These are phyloP conservation scores for Linanthus parryae DNA, from an alignment of 148 eudicot species.

Conservation along the genomic window DNA sequence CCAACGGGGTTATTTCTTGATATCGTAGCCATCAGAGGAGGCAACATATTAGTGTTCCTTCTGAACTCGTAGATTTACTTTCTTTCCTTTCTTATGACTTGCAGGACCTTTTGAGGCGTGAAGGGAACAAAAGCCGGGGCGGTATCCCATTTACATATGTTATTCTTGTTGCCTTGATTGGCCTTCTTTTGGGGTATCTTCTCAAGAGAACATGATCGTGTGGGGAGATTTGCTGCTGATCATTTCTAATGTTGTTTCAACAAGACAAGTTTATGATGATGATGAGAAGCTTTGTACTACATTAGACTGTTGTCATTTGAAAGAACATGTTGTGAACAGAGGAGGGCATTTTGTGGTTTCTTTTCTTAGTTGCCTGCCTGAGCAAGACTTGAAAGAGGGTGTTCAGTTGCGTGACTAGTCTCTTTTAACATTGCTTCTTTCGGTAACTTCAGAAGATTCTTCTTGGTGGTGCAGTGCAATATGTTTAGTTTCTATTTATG, in stretches of 20 bases:
- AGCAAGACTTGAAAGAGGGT: conserved; percentile 1
- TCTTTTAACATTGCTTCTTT: conserved; percentile 10
- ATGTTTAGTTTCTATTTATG: too few relatives aligned
- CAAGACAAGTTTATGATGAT: conserved; percentile 11
- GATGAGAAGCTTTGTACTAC: conserved; percentile 4
- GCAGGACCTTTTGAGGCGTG: conserved; percentile 66
- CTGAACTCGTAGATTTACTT: too few relatives aligned
- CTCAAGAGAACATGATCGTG: conserved; percentile 33
- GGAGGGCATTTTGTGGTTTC: too few relatives aligned
- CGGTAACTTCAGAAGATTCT: conserved; percentile 1
- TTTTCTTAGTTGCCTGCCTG: conserved; percentile 9
- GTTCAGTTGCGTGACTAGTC: conserved; percentile 25
- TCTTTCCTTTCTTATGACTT: background rate
- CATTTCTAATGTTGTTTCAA: too few relatives aligned
- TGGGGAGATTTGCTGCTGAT: background rate
- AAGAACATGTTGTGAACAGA: too few relatives aligned
- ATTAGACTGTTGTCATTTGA: too few relatives aligned
- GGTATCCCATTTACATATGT: conserved; percentile 50
- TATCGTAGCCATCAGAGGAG: too few relatives aligned
- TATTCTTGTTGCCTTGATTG: conserved; percentile 49
- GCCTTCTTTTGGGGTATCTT: conserved; percentile 60
- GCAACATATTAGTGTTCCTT: too few relatives aligned
- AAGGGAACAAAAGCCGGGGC: conserved; percentile 34
- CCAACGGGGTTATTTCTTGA: too few relatives aligned
- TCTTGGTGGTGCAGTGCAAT: too few relatives aligned